A percentile compares a stretch with the other conserved stretches of the same genome.
These are phyloP conservation scores for Myriosclerotinia scirpicola DNA, from an alignment of 2,329 filamentous ascomycete species.

Conservation along the genomic window DNA sequence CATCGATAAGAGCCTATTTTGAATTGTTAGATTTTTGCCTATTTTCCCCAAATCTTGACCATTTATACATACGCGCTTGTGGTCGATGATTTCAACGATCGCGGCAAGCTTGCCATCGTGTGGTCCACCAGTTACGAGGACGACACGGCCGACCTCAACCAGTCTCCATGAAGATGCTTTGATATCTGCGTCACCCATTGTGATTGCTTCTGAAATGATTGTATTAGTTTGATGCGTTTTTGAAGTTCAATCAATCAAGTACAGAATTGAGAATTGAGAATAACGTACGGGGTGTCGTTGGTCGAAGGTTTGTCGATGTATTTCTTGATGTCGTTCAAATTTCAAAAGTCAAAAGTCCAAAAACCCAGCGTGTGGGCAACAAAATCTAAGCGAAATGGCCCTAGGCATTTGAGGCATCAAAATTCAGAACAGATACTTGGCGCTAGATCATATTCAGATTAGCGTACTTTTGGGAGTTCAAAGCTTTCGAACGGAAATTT, in stretches of 20 bases:
- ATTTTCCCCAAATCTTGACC: constrained; percentile 15
- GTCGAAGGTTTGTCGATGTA: constrained; percentile 37
- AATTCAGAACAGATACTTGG: neutral
- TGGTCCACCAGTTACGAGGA: constrained; percentile 80
- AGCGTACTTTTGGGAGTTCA: neutral
- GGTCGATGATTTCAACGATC: constrained; percentile 99
- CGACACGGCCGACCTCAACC: constrained; percentile 94
- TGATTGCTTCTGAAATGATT: constrained; percentile 54
- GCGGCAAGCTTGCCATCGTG: constrained; percentile 84
- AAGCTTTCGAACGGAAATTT: neutral
- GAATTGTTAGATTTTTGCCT: constrained; percentile 35
- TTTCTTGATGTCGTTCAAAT: constrained; percentile 24
- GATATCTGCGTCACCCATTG: constrained; percentile 81
- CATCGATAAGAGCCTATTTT: constrained; percentile 88
- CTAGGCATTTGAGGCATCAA: constrained; percentile 28
- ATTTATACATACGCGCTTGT: constrained; percentile 89
- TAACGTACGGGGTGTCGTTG: constrained; percentile 39
- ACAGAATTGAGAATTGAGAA: constrained; percentile 26
- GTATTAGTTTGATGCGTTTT: constrained; percentile 22
- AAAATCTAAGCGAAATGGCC: constrained; percentile 31
- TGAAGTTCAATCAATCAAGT: constrained; percentile 9
- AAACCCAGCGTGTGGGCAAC: constrained; percentile 23
- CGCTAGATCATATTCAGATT: neutral
- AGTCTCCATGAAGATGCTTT: constrained; percentile 86
- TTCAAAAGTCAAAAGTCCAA: constrained; percentile 22